phyloP scores from a whole-genome alignment of 257 asterid species.

The Solanum paucissectum region DNA sequence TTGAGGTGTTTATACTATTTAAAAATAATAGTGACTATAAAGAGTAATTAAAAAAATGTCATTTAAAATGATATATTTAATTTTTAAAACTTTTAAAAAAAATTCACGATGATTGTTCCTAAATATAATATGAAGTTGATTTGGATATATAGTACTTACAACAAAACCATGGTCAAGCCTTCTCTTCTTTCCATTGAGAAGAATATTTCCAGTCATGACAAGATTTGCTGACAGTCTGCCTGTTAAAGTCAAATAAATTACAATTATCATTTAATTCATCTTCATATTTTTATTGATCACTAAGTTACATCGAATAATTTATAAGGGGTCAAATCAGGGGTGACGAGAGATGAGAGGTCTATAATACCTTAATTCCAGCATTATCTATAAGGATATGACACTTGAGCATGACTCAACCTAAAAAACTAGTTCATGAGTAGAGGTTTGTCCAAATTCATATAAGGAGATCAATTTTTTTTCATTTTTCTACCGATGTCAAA shows the following conservation, averaged over 20 bases:
- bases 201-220: constrained; percentile 49
- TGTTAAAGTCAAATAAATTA: constrained; percentile 21
- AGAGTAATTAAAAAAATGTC: not conserved
- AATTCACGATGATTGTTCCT: not conserved
- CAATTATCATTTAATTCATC: not conserved
- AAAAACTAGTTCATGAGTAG: no score
- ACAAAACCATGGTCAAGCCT: constrained; percentile 35
- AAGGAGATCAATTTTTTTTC: no score
- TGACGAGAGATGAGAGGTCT: not conserved
- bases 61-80: not conserved
- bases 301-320: not conserved
- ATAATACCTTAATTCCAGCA: not conserved
- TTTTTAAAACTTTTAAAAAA: not conserved
- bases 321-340: not conserved
- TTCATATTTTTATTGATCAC: not conserved
- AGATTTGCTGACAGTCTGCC: constrained; percentile 67
- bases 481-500: no score
- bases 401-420: no score
- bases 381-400: no score
- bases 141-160: constrained; percentile 24
- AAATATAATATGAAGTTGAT: not conserved
- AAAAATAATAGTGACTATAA: not conserved
- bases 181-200: constrained; percentile 53
- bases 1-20: not conserved
- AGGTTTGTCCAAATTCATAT: no score